phyloP scores from a whole-genome alignment of 192 early-diverging fungal species.

The Umbelopsis isabellina region DNA sequence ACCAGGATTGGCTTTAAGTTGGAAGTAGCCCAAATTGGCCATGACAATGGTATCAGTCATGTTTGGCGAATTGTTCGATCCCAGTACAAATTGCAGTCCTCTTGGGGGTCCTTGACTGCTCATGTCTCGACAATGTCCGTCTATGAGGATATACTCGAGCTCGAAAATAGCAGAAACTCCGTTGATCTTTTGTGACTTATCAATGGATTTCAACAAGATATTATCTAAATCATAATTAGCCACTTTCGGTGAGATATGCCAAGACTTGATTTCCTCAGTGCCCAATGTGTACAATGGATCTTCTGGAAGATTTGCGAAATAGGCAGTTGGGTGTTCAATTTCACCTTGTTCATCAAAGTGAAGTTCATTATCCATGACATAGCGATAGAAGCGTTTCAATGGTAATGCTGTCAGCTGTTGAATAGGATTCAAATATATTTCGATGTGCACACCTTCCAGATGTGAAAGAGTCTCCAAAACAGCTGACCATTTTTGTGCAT shows the following conservation, averaged over 20 bases:
- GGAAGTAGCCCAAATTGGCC: constrained; percentile 98
- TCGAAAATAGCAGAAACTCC: constrained; percentile 78
- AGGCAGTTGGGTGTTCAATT: constrained; percentile 51
- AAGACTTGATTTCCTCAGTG: constrained; percentile 85
- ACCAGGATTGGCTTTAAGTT: constrained; percentile 92
- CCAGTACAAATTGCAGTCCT: constrained; percentile 88
- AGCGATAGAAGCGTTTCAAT: constrained; percentile 89
- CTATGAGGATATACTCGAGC: constrained; percentile 84
- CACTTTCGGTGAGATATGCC: constrained; percentile 84
- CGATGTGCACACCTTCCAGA: constrained; percentile 65
- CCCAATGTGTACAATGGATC: constrained; percentile 86
- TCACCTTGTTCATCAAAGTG: constrained; percentile 58
- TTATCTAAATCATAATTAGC: constrained; percentile 94
- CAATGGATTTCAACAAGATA: constrained; percentile 66
- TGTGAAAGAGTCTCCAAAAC: constrained; percentile 70
- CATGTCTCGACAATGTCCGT: constrained; percentile 85
- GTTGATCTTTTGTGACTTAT: constrained; percentile 28
- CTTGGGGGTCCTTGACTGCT: constrained; percentile 76
- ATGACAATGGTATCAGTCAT: constrained; percentile 95
- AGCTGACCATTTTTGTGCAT: constrained; percentile 77
- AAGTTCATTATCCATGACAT: constrained; percentile 67
- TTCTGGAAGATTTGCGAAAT: constrained; percentile 75
- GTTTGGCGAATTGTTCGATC: constrained; percentile 59
- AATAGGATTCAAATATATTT: constrained; percentile 71
- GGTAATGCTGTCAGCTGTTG: constrained; percentile 65